Percentiles rank a stretch among this genome's conserved stretches.
These are phyloP conservation scores for Penicillium sp. DNA, from an alignment of 2,329 filamentous ascomycete genomes.

Conservation along the genomic window DNA sequence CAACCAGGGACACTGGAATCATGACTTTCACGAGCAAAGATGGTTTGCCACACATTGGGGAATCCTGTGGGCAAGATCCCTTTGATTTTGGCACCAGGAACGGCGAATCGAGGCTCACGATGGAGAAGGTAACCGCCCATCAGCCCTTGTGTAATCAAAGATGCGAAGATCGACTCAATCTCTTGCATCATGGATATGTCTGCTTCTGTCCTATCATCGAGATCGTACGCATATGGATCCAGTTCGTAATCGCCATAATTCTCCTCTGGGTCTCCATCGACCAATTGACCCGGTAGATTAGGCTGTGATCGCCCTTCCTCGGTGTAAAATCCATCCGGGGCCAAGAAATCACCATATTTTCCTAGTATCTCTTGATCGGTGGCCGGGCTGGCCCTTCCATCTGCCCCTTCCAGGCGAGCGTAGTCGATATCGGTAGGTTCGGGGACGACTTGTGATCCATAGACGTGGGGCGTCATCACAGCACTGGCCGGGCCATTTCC, in stretches of 20 bases:
- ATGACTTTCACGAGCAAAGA: slow-evolving; percentile 59
- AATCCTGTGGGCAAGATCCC: slow-evolving; percentile 55
- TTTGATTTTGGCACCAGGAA: slow-evolving; percentile 62
- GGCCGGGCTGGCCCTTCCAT: slow-evolving; percentile 2
- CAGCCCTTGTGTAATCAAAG: slow-evolving; percentile 75
- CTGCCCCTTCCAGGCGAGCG: slow-evolving; percentile 17
- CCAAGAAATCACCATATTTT: slow-evolving; percentile 38
- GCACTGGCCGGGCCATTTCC: slow-evolving; percentile 10
- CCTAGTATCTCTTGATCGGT: slow-evolving; percentile 17
- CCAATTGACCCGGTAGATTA: slow-evolving; percentile 24
- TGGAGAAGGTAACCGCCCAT: slow-evolving; percentile 83
- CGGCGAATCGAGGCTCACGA: slow-evolving; percentile 71
- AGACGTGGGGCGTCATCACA: slow-evolving; percentile 10
- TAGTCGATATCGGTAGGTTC: slow-evolving; percentile 37
- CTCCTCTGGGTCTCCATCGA: slow-evolving; percentile 29
- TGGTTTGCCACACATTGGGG: slow-evolving; percentile 68
- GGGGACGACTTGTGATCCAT: slow-evolving; percentile 32
- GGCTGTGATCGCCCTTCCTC: slow-evolving; percentile 28
- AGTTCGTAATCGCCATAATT: slow-evolving; percentile 47
- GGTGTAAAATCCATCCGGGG: slow-evolving; percentile 36
- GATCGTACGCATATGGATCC: slow-evolving; percentile 56
- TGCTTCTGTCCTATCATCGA: slow-evolving; percentile 18
- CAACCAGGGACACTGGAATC: slow-evolving; percentile 70
- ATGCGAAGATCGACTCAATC: slow-evolving; percentile 74
- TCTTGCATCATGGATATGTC: slow-evolving; percentile 50